A percentile compares a stretch with the other conserved stretches of the same genome.
These are phyloP conservation scores for Populus hybrid DNA, from an alignment of 441 rosid genomes.

Conservation along the genomic window DNA sequence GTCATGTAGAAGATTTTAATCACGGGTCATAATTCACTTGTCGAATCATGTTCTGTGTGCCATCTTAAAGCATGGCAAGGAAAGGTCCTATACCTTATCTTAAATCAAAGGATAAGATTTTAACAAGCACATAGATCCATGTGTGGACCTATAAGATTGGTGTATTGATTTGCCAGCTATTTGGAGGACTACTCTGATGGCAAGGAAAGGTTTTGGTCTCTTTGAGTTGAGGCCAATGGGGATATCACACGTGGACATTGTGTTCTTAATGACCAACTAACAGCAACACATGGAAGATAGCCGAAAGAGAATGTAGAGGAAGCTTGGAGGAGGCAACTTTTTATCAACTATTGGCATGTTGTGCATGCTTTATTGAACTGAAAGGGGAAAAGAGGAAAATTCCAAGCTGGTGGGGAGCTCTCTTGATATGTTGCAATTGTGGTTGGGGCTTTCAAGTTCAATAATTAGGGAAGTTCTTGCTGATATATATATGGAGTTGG, in stretches of 20 bases:
- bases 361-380: background rate
- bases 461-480: background rate
- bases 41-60: slow-evolving; percentile 9
- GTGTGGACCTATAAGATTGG: background rate
- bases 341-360: slow-evolving; percentile 5
- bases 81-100: slow-evolving; percentile 43
- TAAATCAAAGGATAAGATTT: slow-evolving; percentile 36
- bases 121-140: slow-evolving; percentile 5
- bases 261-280: background rate
- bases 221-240: slow-evolving; percentile 10
- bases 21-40: slow-evolving; percentile 16
- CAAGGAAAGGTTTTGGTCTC: slow-evolving; percentile 2
- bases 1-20: background rate
- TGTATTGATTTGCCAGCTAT: slow-evolving; percentile 30
- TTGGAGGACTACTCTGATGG: slow-evolving; percentile 13
- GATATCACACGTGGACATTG: slow-evolving; percentile 8
- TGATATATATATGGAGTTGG: background rate
- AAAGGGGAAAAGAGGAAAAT: slow-evolving; percentile 13
- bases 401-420: slow-evolving; percentile 28
- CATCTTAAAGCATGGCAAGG: slow-evolving; percentile 42
- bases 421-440: slow-evolving; percentile 11
- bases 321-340: too few relatives aligned
- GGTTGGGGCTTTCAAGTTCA: slow-evolving; percentile 13
- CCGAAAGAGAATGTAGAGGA: too few relatives aligned
- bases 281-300: slow-evolving; percentile 5